phyloP scores from a whole-genome alignment of 495 filamentous ascomycete genomes.

The Friedmanniomyces endolithicus region DNA sequence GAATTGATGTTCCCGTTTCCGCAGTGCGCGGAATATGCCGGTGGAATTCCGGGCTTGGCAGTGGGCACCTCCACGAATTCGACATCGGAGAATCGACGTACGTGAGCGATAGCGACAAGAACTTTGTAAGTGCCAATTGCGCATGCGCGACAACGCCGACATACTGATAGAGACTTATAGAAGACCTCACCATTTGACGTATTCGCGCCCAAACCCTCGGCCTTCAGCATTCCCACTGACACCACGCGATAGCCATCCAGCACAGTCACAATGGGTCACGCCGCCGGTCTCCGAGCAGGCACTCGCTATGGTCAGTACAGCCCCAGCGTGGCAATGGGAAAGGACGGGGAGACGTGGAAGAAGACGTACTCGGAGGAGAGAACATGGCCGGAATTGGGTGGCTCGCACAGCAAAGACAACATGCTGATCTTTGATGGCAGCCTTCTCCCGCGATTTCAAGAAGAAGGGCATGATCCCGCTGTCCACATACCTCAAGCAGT shows the following conservation, averaged over 20 bases:
- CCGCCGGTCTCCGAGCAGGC: slow-evolving; percentile 84
- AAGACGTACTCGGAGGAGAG: too few relatives aligned
- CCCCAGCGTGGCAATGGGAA: background rate
- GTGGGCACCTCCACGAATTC: background rate
- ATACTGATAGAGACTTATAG: background rate
- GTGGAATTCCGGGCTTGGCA: background rate
- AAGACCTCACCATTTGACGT: background rate
- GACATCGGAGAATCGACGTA: background rate
- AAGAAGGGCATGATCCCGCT: slow-evolving; percentile 81
- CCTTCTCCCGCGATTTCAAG: slow-evolving; percentile 87
- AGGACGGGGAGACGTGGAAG: background rate
- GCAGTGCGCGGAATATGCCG: background rate
- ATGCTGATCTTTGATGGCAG: slow-evolving; percentile 6
- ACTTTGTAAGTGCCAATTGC: background rate
- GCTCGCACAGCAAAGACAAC: background rate
- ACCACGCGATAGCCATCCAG: slow-evolving; percentile 9
- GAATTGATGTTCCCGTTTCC: background rate
- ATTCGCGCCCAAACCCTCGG: background rate
- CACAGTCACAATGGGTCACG: slow-evolving; percentile 73
- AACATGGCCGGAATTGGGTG: background rate
- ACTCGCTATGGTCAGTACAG: slow-evolving; percentile 47
- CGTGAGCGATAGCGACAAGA: background rate
- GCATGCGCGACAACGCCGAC: background rate
- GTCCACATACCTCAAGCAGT: slow-evolving; percentile 82
- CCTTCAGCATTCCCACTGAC: background rate